Percentiles rank a stretch among this genome's conserved stretches.
Conservation (phyloP, 2,329 filamentous ascomycete species). For the Aspergillus chevalieri region DNA sequence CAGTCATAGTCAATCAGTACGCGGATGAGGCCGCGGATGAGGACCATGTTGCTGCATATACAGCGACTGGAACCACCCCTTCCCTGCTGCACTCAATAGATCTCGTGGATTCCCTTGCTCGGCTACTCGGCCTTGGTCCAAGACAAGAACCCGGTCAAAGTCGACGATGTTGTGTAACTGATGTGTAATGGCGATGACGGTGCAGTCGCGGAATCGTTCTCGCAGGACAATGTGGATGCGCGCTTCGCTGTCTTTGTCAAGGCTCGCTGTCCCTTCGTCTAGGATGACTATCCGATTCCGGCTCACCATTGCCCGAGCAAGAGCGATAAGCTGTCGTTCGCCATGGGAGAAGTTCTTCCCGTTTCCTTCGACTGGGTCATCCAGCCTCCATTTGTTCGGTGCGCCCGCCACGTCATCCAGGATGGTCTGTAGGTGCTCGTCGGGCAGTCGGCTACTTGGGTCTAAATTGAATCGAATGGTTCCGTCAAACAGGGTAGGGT, state of each 20-base stretch:
- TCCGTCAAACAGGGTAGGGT: conserved; percentile 46
- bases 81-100: not conserved
- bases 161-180: conserved; percentile 2
- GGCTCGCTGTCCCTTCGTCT: conserved; percentile 20
- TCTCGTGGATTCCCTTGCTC: conserved; percentile 2
- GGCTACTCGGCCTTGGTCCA: conserved; percentile 1
- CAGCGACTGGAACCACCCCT: conserved; percentile 3
- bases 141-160: conserved; percentile 4
- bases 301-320: conserved; percentile 49
- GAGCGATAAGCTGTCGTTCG: conserved; percentile 53
- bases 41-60: conserved; percentile 4
- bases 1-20: not conserved
- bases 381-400: conserved; percentile 4
- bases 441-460: conserved; percentile 2
- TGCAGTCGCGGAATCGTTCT: not conserved
- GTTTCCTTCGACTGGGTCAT: conserved; percentile 5
- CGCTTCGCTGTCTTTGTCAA: conserved; percentile 5
- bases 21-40: not conserved
- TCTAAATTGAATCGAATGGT: conserved; percentile 24
- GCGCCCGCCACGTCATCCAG: conserved; percentile 5
- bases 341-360: conserved; percentile 33
- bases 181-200: conserved; percentile 4
- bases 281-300: conserved; percentile 20
- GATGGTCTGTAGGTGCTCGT: conserved; percentile 1
- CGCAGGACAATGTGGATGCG: conserved; percentile 2